Conservation (phyloP, 441 rosid species). For the Erodium trifolium region DNA sequence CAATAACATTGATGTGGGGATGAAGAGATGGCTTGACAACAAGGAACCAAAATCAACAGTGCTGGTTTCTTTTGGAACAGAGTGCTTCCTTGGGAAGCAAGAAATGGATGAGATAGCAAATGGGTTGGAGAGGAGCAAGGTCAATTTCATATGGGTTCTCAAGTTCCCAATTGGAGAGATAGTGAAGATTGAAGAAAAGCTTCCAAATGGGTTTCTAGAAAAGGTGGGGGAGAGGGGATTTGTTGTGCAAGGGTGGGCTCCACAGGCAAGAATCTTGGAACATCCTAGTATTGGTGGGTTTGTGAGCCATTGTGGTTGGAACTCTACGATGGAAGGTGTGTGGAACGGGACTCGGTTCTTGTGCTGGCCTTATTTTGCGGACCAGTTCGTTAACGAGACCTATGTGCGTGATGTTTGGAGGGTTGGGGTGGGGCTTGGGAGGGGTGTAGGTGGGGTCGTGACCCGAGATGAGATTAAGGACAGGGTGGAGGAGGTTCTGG, state of each 20-base stretch:
- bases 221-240: slow-evolving; percentile 19
- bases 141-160: no score
- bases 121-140: no score
- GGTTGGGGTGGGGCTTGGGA: slow-evolving; percentile 11
- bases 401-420: slow-evolving; percentile 18
- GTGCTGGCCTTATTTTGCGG: slow-evolving; percentile 17
- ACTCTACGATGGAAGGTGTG: slow-evolving; percentile 27
- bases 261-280: slow-evolving; percentile 21
- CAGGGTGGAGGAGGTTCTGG: background rate
- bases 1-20: no score
- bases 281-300: slow-evolving; percentile 24
- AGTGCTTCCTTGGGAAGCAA: no score
- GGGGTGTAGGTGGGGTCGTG: slow-evolving; percentile 7
- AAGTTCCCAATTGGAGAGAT: slow-evolving; percentile 10
- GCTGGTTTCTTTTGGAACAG: no score
- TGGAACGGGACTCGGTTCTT: slow-evolving; percentile 17
- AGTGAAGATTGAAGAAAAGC: background rate
- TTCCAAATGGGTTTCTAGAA: slow-evolving; percentile 24
- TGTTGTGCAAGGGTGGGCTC: slow-evolving; percentile 26
- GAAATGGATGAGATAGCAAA: no score
- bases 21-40: no score
- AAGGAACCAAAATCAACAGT: no score
- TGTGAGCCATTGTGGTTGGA: slow-evolving; percentile 35
- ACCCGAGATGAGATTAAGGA: slow-evolving; percentile 5
- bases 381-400: slow-evolving; percentile 12